Percentiles rank a stretch among this genome's conserved stretches.
phyloP scores from a whole-genome alignment of 208 protist genomes.

The Leishmania arabica region DNA sequence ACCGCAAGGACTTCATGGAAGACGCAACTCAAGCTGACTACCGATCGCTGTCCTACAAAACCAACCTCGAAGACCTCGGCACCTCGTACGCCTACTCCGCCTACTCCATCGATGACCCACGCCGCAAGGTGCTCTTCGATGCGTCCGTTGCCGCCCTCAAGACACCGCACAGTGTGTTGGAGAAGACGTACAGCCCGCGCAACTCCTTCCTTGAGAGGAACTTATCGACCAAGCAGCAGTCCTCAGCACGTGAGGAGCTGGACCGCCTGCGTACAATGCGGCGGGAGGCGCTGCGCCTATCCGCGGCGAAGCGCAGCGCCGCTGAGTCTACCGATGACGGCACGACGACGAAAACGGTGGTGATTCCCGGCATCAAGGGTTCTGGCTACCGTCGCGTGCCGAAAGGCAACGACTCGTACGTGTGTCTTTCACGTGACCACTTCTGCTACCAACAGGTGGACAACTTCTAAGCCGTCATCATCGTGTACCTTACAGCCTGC shows the following conservation, averaged over 20 bases:
- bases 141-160: conserved; percentile 46
- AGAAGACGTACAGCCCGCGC: conserved; percentile 54
- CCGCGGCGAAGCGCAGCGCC: conserved; percentile 9
- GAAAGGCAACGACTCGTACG: conserved; percentile 52
- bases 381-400: conserved; percentile 59
- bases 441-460: conserved; percentile 64
- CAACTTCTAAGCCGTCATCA: conserved; percentile 40
- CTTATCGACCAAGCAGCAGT: neutral
- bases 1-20: conserved; percentile 65
- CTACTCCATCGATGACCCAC: conserved; percentile 65
- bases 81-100: conserved; percentile 77
- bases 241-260: conserved; percentile 51
- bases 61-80: conserved; percentile 56
- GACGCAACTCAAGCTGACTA: conserved; percentile 34
- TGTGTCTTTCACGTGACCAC: conserved; percentile 69
- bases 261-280: conserved; percentile 52
- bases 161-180: conserved; percentile 55
- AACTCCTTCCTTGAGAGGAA: conserved; percentile 28
- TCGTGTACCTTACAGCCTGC: conserved; percentile 13
- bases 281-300: conserved; percentile 32
- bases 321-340: neutral
- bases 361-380: conserved; percentile 60
- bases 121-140: conserved; percentile 53
- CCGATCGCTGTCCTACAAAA: conserved; percentile 60
- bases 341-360: conserved; percentile 17